A percentile compares a stretch with the other conserved stretches of the same genome.
Evolutionary conservation across 192 early-diverging fungal species (phyloP).

Genomic region (Mortierella alpina): DNA sequence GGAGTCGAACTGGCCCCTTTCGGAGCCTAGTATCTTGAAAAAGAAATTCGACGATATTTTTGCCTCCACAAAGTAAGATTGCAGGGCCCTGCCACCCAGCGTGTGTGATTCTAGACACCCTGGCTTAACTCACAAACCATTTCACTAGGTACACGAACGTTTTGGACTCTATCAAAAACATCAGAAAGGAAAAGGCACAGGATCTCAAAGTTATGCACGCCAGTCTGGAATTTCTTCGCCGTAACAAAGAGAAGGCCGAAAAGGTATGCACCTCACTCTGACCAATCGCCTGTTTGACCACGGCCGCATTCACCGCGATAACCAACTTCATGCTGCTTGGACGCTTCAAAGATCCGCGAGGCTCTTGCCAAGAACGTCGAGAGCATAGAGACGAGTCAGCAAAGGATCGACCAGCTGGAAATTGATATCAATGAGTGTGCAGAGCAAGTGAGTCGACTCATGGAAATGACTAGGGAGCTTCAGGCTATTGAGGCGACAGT

Average conservation of each 20-base stretch:
- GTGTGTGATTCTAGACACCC: not conserved
- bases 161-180: conserved; percentile 81
- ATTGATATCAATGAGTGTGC: conserved; percentile 50
- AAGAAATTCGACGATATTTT: conserved; percentile 99
- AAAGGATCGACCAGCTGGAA: conserved; percentile 59
- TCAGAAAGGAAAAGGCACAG: conserved; percentile 75
- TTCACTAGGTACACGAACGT: conserved; percentile 85
- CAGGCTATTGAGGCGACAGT: conserved; percentile 59
- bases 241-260: conserved; percentile 79
- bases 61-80: conserved; percentile 80
- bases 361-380: conserved; percentile 23
- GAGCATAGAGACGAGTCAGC: conserved; percentile 17
- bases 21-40: conserved; percentile 87
- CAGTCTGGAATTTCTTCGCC: conserved; percentile 73
- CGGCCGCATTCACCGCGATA: not conserved
- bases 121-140: not conserved
- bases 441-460: conserved; percentile 32
- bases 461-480: conserved; percentile 59
- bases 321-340: no score
- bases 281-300: not conserved
- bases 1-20: conserved; percentile 96
- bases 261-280: conserved; percentile 53
- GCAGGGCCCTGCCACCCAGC: not conserved
- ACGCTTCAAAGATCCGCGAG: conserved; percentile 19
- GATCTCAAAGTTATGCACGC: conserved; percentile 72